Base-by-base conservation (phyloP, 2,329 filamentous ascomycete genomes). In the Apiospora pterosperma region DNA sequence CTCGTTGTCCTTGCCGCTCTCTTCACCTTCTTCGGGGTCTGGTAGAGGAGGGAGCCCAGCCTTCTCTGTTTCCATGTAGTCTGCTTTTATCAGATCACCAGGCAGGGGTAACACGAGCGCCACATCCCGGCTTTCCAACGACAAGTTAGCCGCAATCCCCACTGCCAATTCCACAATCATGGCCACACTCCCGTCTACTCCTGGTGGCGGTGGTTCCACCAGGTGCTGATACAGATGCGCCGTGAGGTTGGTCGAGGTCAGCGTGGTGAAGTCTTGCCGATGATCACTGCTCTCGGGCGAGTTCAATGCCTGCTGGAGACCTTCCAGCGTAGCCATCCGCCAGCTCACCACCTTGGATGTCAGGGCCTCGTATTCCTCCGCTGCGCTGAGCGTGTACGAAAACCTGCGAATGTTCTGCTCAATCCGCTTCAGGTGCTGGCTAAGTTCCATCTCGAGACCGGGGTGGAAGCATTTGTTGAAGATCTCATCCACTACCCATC, bases 391-490 rank as follows among this genome's bases (percentile, higher is more conserved):
- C 16, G 88, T 87, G 66, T 92, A 89, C 59, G 92, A 90, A 71
- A 91, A 91, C 62, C 85, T 85, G 62, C 96, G 90, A 67, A 99
- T 93, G 75, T 93, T 96, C 69, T 90, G 87, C 80, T 97, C 95
- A 67, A 98, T 92, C 59, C 84, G 83, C 80, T 97, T 97, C 63
- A 99, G 82, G 68, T 92, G 89, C 14, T 85, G 82, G 70, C 93
- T 97, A 28, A 98, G 82, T 11, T 84, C 83, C 0, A 87, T 83
- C 62, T 97, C 93, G 14, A 99, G 84, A 11, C 90, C 90, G 0
- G 96, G 96, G 74, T 99, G 96, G 80, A 99, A 98, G 77, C 91
- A 94, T 63, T 90, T 90, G 76, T 96, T 90, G 76, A 98, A 97
- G 52, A 98, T 87, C 74, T 97, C 92, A 59, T 97, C 92, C 28